Conservation (phyloP, 176 grass and related monocot species). For the Bonia amplexicaulis region DNA sequence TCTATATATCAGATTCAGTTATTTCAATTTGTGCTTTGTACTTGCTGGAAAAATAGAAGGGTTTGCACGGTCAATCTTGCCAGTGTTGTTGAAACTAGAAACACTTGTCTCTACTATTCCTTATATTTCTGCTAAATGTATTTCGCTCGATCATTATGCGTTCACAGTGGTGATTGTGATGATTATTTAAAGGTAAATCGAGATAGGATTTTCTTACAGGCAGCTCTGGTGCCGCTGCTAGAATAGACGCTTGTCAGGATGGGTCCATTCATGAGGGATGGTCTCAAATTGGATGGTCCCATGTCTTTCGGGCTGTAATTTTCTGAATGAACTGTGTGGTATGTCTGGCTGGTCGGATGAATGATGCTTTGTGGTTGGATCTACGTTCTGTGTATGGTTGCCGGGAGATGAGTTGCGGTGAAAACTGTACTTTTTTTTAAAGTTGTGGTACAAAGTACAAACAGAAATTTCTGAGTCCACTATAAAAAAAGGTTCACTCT, state of each 20-base stretch:
- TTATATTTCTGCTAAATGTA: background rate
- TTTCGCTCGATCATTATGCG: background rate
- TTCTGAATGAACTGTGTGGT: background rate
- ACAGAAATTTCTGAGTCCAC: too few relatives aligned
- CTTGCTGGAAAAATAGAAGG: background rate
- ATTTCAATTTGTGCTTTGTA: slow-evolving; percentile 6
- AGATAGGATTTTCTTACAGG: background rate
- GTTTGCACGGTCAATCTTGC: background rate
- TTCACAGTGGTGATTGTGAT: background rate
- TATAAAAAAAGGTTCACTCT: too few relatives aligned
- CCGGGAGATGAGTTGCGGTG: too few relatives aligned
- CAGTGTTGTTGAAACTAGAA: background rate
- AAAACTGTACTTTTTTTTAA: too few relatives aligned
- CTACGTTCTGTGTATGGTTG: too few relatives aligned
- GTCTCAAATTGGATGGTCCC: background rate
- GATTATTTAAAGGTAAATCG: background rate
- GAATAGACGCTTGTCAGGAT: background rate
- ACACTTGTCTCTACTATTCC: background rate
- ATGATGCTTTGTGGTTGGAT: too few relatives aligned
- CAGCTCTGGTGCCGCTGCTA: background rate
- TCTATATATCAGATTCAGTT: background rate
- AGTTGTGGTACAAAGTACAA: too few relatives aligned
- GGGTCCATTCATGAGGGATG: background rate
- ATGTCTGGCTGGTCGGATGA: too few relatives aligned
- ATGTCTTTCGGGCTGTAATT: background rate